Evolutionary conservation across 805 yeast species (phyloP).

Genomic region (Wickerhamomyces pijperi): DNA sequence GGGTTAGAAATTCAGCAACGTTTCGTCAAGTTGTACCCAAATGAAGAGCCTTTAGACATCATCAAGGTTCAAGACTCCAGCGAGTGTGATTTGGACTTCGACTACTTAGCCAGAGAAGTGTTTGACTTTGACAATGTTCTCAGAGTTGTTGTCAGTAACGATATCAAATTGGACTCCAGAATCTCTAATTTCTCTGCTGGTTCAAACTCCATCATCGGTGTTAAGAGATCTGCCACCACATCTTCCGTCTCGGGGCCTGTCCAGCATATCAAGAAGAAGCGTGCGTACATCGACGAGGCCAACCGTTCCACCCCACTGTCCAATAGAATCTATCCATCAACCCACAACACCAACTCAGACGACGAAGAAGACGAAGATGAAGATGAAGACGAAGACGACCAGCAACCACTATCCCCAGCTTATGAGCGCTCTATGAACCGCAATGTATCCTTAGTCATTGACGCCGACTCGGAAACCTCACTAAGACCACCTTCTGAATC

Average conservation of each 20-base stretch:
- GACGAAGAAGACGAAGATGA: slow-evolving; percentile 7
- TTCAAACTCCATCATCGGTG: background rate
- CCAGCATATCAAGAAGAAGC: background rate
- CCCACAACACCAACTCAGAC: background rate
- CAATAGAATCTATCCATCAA: slow-evolving; percentile 26
- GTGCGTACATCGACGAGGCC: slow-evolving; percentile 4
- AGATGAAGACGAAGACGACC: slow-evolving; percentile 6
- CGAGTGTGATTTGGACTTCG: slow-evolving; percentile 73
- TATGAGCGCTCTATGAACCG: background rate
- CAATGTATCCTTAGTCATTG: background rate
- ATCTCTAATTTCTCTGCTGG: background rate
- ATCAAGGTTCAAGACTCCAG: slow-evolving; percentile 55
- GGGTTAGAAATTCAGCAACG: slow-evolving; percentile 44
- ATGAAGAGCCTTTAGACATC: slow-evolving; percentile 41
- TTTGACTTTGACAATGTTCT: slow-evolving; percentile 40
- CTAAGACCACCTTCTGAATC: background rate
- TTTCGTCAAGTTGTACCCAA: slow-evolving; percentile 55
- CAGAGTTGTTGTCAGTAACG: slow-evolving; percentile 32
- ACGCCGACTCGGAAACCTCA: background rate
- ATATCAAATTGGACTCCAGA: slow-evolving; percentile 19
- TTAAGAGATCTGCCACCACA: background rate
- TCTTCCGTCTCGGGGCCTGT: too few species aligned
- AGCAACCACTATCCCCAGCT: background rate
- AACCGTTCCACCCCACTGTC: slow-evolving; percentile 29
- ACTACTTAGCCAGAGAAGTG: slow-evolving; percentile 52